Evolutionary conservation across 1,284 basidiomycete species (phyloP).

Genomic region (Abortiporus biennis): DNA sequence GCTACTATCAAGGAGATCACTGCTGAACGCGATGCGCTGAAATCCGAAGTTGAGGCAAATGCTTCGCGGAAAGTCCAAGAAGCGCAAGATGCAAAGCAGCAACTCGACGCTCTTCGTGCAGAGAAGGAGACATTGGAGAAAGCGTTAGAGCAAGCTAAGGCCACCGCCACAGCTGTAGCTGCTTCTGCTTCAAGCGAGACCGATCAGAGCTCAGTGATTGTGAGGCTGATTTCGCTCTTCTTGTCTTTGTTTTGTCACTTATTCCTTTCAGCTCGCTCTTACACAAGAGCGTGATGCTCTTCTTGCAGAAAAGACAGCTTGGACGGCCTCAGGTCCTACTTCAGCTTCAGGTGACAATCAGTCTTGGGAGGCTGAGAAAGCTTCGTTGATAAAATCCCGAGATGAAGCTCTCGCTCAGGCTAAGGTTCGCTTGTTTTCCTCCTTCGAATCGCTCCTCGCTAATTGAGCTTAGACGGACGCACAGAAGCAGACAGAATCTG

Average conservation of each 20-base stretch:
- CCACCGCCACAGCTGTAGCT: slow-evolving; percentile 16
- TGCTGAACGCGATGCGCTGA: slow-evolving; percentile 28
- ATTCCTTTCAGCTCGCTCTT: slow-evolving; percentile 39
- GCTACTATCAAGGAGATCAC: slow-evolving; percentile 23
- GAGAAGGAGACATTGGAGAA: slow-evolving; percentile 41
- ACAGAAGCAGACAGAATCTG: no score
- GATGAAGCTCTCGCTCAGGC: slow-evolving; percentile 52
- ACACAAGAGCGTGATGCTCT: slow-evolving; percentile 55
- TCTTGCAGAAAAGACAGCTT: slow-evolving; percentile 46
- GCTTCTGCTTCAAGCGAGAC: slow-evolving; percentile 6
- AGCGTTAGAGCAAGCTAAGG: slow-evolving; percentile 32
- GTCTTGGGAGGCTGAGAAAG: slow-evolving; percentile 54
- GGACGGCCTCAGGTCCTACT: slow-evolving; percentile 18
- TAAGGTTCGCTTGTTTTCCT: slow-evolving; percentile 37
- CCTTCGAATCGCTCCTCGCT: neutral
- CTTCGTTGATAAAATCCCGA: slow-evolving; percentile 46
- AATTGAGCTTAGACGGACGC: slow-evolving; percentile 28
- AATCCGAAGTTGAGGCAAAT: slow-evolving; percentile 17
- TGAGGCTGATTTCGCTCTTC: slow-evolving; percentile 25
- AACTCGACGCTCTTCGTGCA: slow-evolving; percentile 31
- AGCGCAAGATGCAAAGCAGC: slow-evolving; percentile 25
- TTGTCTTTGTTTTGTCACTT: slow-evolving; percentile 5
- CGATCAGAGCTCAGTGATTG: slow-evolving; percentile 18
- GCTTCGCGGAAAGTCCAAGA: slow-evolving; percentile 14
- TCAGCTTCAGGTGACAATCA: slow-evolving; percentile 27